Evolutionary conservation across 2,329 filamentous ascomycete genomes (phyloP).

Genomic region (Alternaria sp.): DNA sequence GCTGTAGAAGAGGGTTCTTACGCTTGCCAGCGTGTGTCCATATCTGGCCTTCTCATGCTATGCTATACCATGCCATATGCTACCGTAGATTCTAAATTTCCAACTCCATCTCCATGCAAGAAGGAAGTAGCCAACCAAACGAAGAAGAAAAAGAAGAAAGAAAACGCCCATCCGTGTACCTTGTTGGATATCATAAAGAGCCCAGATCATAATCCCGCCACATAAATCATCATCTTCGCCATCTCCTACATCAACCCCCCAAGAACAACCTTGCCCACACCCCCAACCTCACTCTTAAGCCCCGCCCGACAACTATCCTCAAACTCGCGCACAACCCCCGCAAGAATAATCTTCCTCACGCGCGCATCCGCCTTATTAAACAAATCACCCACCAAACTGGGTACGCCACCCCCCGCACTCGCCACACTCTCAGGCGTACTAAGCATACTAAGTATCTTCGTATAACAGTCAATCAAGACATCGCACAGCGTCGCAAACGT

Average conservation of each 20-base stretch:
- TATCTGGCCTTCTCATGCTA: background rate
- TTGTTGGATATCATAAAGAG: conserved; percentile 8
- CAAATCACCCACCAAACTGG: conserved; percentile 70
- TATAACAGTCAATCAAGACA: conserved; percentile 91
- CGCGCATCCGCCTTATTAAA: conserved; percentile 89
- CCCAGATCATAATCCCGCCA: background rate
- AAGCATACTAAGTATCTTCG: conserved; percentile 75
- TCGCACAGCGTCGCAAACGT: conserved; percentile 96
- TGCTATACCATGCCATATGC: background rate
- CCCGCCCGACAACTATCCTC: conserved; percentile 82
- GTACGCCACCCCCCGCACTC: conserved; percentile 32
- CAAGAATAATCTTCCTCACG: conserved; percentile 86
- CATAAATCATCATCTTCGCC: background rate
- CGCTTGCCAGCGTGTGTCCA: background rate
- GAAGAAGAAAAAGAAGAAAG: background rate
- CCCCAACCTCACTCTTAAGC: conserved; percentile 80
- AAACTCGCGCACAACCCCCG: conserved; percentile 87
- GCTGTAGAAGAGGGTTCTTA: background rate
- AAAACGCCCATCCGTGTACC: background rate
- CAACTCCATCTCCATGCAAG: background rate
- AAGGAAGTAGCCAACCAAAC: background rate
- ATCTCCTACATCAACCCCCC: conserved; percentile 74
- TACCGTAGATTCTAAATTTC: background rate
- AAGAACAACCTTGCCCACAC: conserved; percentile 85
- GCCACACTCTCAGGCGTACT: conserved; percentile 65